Base-by-base conservation (phyloP, 164 flowering plant species). In the Euptelea pleiosperma region DNA sequence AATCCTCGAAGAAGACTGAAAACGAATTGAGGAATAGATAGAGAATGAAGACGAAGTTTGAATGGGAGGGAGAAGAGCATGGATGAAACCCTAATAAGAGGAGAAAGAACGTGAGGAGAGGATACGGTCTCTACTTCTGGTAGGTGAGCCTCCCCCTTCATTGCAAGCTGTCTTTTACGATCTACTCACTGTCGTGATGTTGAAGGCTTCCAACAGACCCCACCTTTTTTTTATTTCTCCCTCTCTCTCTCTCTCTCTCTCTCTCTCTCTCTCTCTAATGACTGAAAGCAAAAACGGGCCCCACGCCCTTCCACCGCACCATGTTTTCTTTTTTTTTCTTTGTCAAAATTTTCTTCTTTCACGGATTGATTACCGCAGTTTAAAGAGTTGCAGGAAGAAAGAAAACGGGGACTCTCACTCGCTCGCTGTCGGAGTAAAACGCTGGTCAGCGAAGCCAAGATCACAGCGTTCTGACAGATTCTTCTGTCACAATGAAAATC, bases 151-250 rank as follows among this genome's bases (percentile, higher is more conserved):
- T 71, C 73, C 62, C 40, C 54, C 71, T 71, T 78, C 81, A 77
- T 60, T 82, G 87, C 91, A 70, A 84, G 87, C 84, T 84, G 87
- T 70, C 74, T 68, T 63, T 79, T 72, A 54, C 73, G 26, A 42
- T 48, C 30, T 60, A 33, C 42, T 62, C 71, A 42, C 78, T 76
- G 79, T 82, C 85, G 65, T 78, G 79, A 75, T 61, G 75, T 76
- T 78, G 77, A 78, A 79, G 82, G 57, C 71, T 74, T 67, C 62
- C 62, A 66, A 61, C 63, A 45, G 36, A 7, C 33, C 49, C 25
- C 33, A 21, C 47, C 49, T 5, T 48, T 43, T 19, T 30, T 10
- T 15, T 26, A 10, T 12, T 34, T 34, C 18, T 31, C 43, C 18
- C 28, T 14, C 44, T n/a, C n/a, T n/a, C n/a, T n/a, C 39, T 60